Base-by-base conservation (phyloP, 306 rosid species). In the Canavalia ensiformis region DNA sequence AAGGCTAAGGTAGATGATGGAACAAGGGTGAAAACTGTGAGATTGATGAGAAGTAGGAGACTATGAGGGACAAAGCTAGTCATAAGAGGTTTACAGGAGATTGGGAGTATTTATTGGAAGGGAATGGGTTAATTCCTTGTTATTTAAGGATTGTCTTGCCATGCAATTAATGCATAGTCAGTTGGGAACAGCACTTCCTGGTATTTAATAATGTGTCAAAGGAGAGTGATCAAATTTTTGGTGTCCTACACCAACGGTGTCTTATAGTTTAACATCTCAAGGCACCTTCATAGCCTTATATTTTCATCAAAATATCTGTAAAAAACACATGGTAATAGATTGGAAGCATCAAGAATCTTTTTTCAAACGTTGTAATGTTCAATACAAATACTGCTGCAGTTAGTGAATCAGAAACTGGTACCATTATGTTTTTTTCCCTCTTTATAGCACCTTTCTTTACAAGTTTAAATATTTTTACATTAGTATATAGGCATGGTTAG, bases 391-490 rank as follows among this genome's bases (percentile, higher is more conserved):
- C 65, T 30, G 35, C 52, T 64, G 29, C 55, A 51, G 45, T 42
- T 55, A 60, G 78, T 4, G 31, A 62, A 47, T 6, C 33, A 70
- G 44, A 35, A 81, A 63, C 37, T 81, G 51, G 51, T 63, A 56
- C 71, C 39, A 76, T 73, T 59, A 54, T 73, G 35, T 29, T 44
- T 60, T 60, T 68, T 13, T 52, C 3, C n/a, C n/a, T 13, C 77
- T 45, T 62, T 51, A 12, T 31, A 59, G 34, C 9, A 28, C 33
- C 13, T 33, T 56, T 72, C 77, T 50, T 10, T 42, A 52, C 76
- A 57, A 41, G 11, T 34, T 45, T 42, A 30, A 3, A 35, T 68
- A 39, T 64, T 66, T 64, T 8, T 13, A 67, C 72, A 44, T 55
- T 55, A 49, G 76, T 65, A 41, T 50, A 57, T 28, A 11, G 46